Evolutionary conservation across 441 rosid genomes (phyloP).

Genomic region (Euphorbia schlechtendalii): DNA sequence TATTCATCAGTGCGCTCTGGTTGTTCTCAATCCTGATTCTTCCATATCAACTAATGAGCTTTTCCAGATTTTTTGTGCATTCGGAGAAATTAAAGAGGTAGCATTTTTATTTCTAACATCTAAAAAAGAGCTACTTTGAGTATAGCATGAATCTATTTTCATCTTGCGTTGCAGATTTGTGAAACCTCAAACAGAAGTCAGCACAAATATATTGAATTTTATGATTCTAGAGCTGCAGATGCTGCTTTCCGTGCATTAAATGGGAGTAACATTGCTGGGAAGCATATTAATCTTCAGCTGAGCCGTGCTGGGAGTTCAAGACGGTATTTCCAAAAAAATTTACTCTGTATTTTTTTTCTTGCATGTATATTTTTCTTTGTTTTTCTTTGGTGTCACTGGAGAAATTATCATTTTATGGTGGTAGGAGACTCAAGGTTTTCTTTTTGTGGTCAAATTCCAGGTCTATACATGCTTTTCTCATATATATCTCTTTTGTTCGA

Average conservation of each 20-base stretch:
- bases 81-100: slow-evolving; percentile 60
- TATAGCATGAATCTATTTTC: slow-evolving; percentile 11
- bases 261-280: slow-evolving; percentile 42
- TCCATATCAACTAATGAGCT: slow-evolving; percentile 52
- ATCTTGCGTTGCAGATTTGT: slow-evolving; percentile 33
- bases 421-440: background rate
- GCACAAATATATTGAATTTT: slow-evolving; percentile 47
- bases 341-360: slow-evolving; percentile 10
- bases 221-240: slow-evolving; percentile 59
- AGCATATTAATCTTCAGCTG: slow-evolving; percentile 45
- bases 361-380: background rate
- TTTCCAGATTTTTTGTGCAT: slow-evolving; percentile 39
- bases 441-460: background rate
- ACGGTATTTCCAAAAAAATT: slow-evolving; percentile 19
- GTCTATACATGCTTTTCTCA: background rate
- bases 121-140: background rate
- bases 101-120: background rate
- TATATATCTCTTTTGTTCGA: background rate
- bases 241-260: slow-evolving; percentile 42
- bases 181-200: slow-evolving; percentile 41
- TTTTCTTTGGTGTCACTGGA: background rate
- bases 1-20: slow-evolving; percentile 49
- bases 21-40: slow-evolving; percentile 40
- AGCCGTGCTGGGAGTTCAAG: slow-evolving; percentile 34
- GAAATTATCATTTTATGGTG: slow-evolving; percentile 12